A percentile compares a stretch with the other conserved stretches of the same genome.
phyloP scores from a whole-genome alignment of 805 yeast species.

The Kuraishia hungarica region DNA sequence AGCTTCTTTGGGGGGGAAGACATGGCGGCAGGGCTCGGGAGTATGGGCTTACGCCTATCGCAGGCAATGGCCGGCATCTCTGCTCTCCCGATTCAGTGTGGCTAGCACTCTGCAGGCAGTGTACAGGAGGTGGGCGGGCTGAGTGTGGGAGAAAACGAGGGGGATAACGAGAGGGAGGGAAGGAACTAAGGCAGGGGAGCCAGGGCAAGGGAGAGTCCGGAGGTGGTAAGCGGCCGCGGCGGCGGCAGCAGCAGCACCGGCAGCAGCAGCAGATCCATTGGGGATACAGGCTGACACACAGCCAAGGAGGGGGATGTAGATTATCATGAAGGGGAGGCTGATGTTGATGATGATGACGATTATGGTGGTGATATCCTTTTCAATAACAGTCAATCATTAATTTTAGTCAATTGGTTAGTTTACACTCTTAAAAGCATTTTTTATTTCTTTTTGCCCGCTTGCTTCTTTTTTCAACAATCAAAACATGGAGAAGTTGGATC shows the following conservation, averaged over 20 bases:
- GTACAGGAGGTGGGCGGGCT: not conserved
- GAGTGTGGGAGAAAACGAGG: not conserved
- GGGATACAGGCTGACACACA: too few relatives aligned
- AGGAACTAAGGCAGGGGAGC: too few relatives aligned
- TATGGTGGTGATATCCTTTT: too few relatives aligned
- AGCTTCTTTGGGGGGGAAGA: not conserved
- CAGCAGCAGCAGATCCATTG: not conserved
- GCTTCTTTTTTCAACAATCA: not conserved
- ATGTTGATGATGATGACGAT: too few relatives aligned
- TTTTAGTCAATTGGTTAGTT: not conserved
- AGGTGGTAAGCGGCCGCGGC: not conserved
- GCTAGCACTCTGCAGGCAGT: too few relatives aligned
- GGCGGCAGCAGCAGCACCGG: too few relatives aligned
- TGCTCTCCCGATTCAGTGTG: not conserved
- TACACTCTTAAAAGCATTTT: too few relatives aligned
- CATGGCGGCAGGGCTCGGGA: not conserved
- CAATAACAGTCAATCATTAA: too few relatives aligned
- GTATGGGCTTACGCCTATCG: too few relatives aligned
- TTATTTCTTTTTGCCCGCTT: not conserved
- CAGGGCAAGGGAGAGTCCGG: not conserved
- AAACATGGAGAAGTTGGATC: slow-evolving; percentile 46
- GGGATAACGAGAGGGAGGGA: not conserved
- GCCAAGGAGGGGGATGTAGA: not conserved
- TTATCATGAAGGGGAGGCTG: too few relatives aligned
- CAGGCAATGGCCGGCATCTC: not conserved